Conservation (phyloP, 2,329 filamentous ascomycete genomes). For the Microdochium bolleyi region DNA sequence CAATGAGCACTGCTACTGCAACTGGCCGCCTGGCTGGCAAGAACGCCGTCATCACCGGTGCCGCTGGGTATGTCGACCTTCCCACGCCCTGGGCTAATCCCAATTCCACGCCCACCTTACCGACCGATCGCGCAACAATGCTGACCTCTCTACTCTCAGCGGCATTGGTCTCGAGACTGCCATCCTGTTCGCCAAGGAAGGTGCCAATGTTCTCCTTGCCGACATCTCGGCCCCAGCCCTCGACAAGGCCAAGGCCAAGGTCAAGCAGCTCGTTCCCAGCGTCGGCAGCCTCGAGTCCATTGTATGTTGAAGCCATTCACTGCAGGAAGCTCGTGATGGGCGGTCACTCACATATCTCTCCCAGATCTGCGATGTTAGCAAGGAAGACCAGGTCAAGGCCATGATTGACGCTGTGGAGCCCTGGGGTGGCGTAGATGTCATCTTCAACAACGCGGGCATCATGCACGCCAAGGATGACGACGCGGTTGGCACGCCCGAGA, state of each 20-base stretch:
- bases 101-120: not conserved
- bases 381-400: constrained; percentile 69
- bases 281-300: constrained; percentile 52
- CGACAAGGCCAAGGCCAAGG: constrained; percentile 66
- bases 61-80: constrained; percentile 62
- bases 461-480: constrained; percentile 82
- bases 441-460: constrained; percentile 97
- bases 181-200: constrained; percentile 85
- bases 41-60: constrained; percentile 71
- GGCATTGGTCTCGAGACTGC: constrained; percentile 90
- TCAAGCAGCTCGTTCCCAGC: constrained; percentile 62
- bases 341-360: constrained; percentile 7
- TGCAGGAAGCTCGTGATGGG: constrained; percentile 7
- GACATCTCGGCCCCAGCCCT: constrained; percentile 77
- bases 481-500: constrained; percentile 77
- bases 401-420: constrained; percentile 68
- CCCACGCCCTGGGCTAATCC: not conserved
- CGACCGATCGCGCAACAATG: constrained; percentile 1
- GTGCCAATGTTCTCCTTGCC: constrained; percentile 75
- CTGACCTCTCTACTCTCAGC: constrained; percentile 32
- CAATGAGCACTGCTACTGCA: constrained; percentile 18
- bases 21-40: constrained; percentile 49
- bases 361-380: constrained; percentile 69
- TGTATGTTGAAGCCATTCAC: constrained; percentile 21
- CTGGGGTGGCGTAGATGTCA: constrained; percentile 83